Evolutionary conservation across 169 alveolate species (phyloP).

Genomic region (Plasmodium gaboni): DNA sequence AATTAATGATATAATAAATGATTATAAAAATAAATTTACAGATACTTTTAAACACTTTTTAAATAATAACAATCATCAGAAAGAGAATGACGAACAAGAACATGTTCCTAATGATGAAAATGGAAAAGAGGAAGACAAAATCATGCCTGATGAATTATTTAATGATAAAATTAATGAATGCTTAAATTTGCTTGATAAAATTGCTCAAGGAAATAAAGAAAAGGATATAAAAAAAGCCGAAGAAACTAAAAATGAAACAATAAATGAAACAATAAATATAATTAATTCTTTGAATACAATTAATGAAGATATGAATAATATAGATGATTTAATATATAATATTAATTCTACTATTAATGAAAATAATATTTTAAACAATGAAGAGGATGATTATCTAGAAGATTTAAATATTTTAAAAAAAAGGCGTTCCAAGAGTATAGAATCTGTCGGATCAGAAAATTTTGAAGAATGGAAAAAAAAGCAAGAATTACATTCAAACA

Average conservation of each 20-base stretch:
- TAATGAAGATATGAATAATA: conserved; percentile 42
- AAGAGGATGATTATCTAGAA: conserved; percentile 17
- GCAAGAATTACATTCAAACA: neutral
- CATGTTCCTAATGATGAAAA: neutral
- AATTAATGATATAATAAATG: conserved; percentile 52
- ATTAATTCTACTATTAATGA: conserved; percentile 21
- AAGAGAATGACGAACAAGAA: neutral
- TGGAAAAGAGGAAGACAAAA: neutral
- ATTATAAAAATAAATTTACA: conserved; percentile 50
- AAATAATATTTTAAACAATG: conserved; percentile 24
- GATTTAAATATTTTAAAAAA: conserved; percentile 20
- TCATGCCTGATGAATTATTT: neutral
- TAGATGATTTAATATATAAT: conserved; percentile 54
- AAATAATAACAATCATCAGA: conserved; percentile 4
- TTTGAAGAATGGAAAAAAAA: conserved; percentile 15
- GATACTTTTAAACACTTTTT: conserved; percentile 29
- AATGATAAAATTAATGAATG: conserved; percentile 72
- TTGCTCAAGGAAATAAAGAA: neutral
- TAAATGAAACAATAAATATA: conserved; percentile 9
- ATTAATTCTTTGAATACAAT: conserved; percentile 33
- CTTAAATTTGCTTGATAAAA: conserved; percentile 19
- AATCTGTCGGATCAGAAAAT: neutral
- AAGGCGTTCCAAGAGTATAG: conserved; percentile 3
- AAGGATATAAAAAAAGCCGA: conserved; percentile 9
- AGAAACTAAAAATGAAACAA: conserved; percentile 17